Percentiles rank a stretch among this genome's conserved stretches.
Evolutionary conservation across 1,139 yeast species (phyloP).

Genomic region (Yamadazyma friedrichii): DNA sequence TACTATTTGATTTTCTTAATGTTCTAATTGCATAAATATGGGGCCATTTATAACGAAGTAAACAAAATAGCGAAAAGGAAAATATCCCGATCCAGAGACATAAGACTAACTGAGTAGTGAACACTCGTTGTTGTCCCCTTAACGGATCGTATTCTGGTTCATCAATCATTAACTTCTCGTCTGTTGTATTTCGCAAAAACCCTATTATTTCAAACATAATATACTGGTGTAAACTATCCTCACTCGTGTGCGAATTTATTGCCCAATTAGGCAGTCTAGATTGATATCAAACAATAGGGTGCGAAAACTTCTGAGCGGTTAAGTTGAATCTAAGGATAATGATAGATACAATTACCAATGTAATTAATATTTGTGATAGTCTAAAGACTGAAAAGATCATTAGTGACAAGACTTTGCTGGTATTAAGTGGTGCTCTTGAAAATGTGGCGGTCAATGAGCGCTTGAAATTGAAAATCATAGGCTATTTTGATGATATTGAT

Average conservation of each 20-base stretch:
- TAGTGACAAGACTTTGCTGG: conserved; percentile 4
- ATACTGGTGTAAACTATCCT: not conserved
- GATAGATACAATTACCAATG: not conserved
- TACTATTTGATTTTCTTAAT: conserved; percentile 28
- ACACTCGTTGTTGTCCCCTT: conserved; percentile 45
- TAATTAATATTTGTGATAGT: not conserved
- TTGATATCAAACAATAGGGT: not conserved
- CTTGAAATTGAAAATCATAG: not conserved
- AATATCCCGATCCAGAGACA: conserved; percentile 38
- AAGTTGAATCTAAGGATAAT: not conserved
- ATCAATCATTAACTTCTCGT: conserved; percentile 9
- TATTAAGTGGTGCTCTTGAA: not conserved
- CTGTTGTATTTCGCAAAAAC: conserved; percentile 1
- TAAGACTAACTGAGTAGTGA: conserved; percentile 41
- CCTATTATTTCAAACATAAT: not conserved
- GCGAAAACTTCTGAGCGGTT: conserved; percentile 4
- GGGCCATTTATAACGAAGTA: conserved; percentile 47
- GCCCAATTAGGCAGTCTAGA: not conserved
- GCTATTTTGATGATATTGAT: conserved; percentile 5
- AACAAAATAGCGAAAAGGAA: conserved; percentile 39
- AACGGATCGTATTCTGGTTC: conserved; percentile 24
- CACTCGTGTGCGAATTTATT: not conserved
- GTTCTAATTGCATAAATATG: conserved; percentile 53
- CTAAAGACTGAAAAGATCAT: conserved; percentile 1
- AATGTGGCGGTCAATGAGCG: not conserved